A percentile compares a stretch with the other conserved stretches of the same genome.
These are phyloP conservation scores for Carex pumila DNA, from an alignment of 176 grass and related monocot genomes.

Conservation along the genomic window DNA sequence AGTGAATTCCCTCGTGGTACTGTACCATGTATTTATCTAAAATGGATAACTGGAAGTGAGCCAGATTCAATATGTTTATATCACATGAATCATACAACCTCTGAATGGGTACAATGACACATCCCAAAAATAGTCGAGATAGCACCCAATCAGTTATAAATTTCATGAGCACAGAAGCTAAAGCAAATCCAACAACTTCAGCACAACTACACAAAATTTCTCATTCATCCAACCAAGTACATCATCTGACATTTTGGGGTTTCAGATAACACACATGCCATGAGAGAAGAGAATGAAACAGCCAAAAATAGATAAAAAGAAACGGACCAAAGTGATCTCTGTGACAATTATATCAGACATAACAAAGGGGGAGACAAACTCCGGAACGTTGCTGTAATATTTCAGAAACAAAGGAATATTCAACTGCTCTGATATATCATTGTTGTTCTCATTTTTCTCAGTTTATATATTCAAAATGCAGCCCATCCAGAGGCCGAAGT, in stretches of 20 bases:
- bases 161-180: too few relatives aligned
- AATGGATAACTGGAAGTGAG: too few relatives aligned
- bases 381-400: neutral
- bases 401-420: slow-evolving; percentile 12
- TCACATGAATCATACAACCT: too few relatives aligned
- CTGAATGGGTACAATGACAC: too few relatives aligned
- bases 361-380: slow-evolving; percentile 20
- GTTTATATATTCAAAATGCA: slow-evolving; percentile 63
- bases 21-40: too few relatives aligned
- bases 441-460: slow-evolving; percentile 24
- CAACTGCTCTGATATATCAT: neutral
- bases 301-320: neutral
- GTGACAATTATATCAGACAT: neutral
- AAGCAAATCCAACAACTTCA: neutral
- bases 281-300: neutral
- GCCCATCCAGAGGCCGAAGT: slow-evolving; percentile 89
- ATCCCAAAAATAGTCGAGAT: too few relatives aligned
- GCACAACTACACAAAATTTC: slow-evolving; percentile 16
- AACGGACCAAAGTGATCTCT: neutral
- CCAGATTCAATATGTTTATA: too few relatives aligned
- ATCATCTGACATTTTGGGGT: slow-evolving; percentile 15
- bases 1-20: too few relatives aligned
- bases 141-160: too few relatives aligned
- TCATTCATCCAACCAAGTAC: slow-evolving; percentile 18
- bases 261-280: slow-evolving; percentile 13